A percentile compares a stretch with the other conserved stretches of the same genome.
Conservation (phyloP, 352 stramenopile species). For the Pythium biforme region DNA sequence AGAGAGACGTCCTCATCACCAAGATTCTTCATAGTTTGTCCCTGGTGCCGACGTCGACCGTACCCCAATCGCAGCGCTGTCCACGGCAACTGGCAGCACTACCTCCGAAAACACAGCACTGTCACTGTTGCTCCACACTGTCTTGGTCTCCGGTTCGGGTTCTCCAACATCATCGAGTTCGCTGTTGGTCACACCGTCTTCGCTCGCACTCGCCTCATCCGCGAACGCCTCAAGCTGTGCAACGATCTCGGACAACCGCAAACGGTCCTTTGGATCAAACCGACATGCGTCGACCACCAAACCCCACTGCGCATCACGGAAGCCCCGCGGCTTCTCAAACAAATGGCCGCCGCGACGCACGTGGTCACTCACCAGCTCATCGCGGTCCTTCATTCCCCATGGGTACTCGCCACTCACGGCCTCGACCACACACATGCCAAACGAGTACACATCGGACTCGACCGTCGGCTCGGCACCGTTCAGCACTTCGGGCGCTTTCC, state of each 20-base stretch:
- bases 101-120: not conserved
- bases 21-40: not conserved
- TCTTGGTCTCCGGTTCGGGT: not conserved
- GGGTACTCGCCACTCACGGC: slow-evolving; percentile 18
- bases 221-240: not conserved
- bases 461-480: slow-evolving; percentile 9
- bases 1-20: too few species aligned
- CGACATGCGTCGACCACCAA: not conserved
- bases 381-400: not conserved
- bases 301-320: slow-evolving; percentile 4
- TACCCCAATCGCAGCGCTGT: not conserved
- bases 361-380: not conserved
- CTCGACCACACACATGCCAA: slow-evolving; percentile 37
- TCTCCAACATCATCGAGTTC: not conserved
- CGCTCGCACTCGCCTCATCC: not conserved
- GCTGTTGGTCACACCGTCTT: not conserved
- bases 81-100: not conserved
- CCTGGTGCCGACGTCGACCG: not conserved
- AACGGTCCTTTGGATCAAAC: not conserved
- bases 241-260: not conserved
- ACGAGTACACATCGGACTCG: slow-evolving; percentile 33
- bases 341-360: not conserved
- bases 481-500: slow-evolving; percentile 30
- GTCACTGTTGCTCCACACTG: not conserved
- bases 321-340: not conserved